phyloP scores from a whole-genome alignment of 2,329 filamentous ascomycete species.

The Phyllosticta citrichinensis region DNA sequence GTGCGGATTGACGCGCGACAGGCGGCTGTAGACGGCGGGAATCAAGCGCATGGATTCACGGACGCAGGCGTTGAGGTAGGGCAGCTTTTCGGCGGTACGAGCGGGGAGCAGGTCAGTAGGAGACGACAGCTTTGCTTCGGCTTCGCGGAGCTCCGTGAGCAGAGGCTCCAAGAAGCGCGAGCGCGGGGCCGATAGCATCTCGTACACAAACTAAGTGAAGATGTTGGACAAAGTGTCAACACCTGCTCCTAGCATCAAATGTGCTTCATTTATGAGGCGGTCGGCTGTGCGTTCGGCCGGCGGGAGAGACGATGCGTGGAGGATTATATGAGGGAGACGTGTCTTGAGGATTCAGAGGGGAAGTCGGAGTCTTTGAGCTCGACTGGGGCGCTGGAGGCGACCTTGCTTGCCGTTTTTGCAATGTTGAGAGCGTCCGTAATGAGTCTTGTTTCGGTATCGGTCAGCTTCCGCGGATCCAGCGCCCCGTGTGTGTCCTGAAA shows the following conservation, averaged over 20 bases:
- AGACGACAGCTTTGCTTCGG: neutral
- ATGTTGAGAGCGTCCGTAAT: too few species aligned
- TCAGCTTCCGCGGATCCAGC: neutral
- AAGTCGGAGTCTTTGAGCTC: neutral
- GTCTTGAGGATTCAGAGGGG: neutral
- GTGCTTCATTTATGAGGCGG: conserved; percentile 12
- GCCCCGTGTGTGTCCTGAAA: neutral
- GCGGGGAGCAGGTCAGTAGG: neutral
- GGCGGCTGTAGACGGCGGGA: conserved; percentile 34
- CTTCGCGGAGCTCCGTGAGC: conserved; percentile 2
- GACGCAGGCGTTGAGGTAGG: conserved; percentile 45
- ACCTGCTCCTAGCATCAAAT: conserved; percentile 13
- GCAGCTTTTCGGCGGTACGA: conserved; percentile 28
- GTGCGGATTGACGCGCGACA: conserved; percentile 20
- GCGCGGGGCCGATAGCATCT: conserved; percentile 10
- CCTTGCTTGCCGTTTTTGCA: neutral
- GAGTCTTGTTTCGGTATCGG: neutral
- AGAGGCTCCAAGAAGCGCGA: neutral
- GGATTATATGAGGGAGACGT: neutral
- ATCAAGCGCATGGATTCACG: conserved; percentile 47
- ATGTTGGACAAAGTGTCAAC: conserved; percentile 13
- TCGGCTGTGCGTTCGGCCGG: conserved; percentile 1
- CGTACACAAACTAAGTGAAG: conserved; percentile 11
- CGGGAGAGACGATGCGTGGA: conserved; percentile 4
- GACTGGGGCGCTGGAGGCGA: too few species aligned